These are phyloP conservation scores for Podila clonocystis DNA, from an alignment of 192 early-diverging fungal genomes.

Conservation along the genomic window DNA sequence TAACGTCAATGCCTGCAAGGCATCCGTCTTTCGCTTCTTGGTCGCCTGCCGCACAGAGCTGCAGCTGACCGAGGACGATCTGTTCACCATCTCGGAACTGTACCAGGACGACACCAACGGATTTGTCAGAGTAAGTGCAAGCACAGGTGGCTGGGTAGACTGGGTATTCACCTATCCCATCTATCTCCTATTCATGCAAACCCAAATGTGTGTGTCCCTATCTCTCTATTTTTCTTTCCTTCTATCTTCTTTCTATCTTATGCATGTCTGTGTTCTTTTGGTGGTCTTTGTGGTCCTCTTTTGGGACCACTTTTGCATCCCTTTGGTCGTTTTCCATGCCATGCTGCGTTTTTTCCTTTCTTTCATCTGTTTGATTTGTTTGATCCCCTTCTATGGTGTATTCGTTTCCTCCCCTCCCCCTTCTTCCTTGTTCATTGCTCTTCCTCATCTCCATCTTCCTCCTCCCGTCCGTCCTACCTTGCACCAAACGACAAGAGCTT, in stretches of 20 bases:
- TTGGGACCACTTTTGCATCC: too few relatives aligned
- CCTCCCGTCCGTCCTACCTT: neutral
- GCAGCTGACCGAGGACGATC: conserved; percentile 76
- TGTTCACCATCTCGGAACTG: conserved; percentile 88
- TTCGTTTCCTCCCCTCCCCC: neutral
- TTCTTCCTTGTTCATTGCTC: neutral
- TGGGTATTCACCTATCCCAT: neutral
- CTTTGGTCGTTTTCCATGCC: too few relatives aligned
- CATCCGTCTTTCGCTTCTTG: conserved; percentile 87
- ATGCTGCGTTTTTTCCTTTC: too few relatives aligned
- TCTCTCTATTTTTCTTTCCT: neutral
- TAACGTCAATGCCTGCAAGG: conserved; percentile 78
- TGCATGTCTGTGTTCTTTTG: neutral
- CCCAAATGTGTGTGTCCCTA: neutral
- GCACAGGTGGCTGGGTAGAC: too few relatives aligned
- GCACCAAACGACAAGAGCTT: neutral
- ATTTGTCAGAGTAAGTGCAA: conserved; percentile 85
- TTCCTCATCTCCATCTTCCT: neutral
- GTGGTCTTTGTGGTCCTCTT: too few relatives aligned
- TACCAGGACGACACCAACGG: conserved; percentile 96
- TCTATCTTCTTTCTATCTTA: neutral
- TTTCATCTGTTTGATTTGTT: too few relatives aligned
- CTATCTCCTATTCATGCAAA: too few relatives aligned
- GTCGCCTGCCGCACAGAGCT: conserved; percentile 86
- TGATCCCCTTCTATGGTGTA: neutral